These are phyloP conservation scores for Puccinia hordei DNA, from an alignment of 1,284 basidiomycete genomes.

Conservation along the genomic window DNA sequence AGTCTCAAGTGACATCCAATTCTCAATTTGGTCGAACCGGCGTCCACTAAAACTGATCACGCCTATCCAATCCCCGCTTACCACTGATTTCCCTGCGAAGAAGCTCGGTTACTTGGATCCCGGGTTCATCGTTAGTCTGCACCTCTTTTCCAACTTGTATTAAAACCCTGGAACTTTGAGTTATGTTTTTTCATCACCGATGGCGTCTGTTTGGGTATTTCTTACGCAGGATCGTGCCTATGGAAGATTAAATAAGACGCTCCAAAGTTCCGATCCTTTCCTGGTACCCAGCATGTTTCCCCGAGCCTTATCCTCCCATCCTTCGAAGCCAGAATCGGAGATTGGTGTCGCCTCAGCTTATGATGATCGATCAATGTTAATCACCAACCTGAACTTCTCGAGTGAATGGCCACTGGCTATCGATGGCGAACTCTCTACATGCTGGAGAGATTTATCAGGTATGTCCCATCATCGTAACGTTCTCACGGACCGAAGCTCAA, in stretches of 20 bases:
- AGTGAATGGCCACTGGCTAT: conserved; percentile 27
- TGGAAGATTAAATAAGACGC: conserved; percentile 18
- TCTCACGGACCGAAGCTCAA: neutral
- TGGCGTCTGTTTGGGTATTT: neutral
- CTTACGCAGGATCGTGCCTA: conserved; percentile 1
- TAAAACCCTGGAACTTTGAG: neutral
- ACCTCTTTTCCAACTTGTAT: too few species aligned
- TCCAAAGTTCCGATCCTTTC: conserved; percentile 24
- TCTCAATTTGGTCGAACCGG: conserved; percentile 33
- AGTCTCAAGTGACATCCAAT: conserved; percentile 27
- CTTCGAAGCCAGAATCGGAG: conserved; percentile 18
- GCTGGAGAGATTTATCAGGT: conserved; percentile 19
- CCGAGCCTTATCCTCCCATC: neutral
- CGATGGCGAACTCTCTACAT: conserved; percentile 27
- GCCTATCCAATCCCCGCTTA: neutral
- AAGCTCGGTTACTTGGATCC: conserved; percentile 10
- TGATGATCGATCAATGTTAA: conserved; percentile 38
- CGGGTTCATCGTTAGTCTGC: conserved; percentile 20
- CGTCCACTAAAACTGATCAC: conserved; percentile 7
- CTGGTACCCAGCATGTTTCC: conserved; percentile 24
- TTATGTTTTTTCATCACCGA: neutral
- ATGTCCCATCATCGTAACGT: neutral
- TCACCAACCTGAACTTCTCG: conserved; percentile 28
- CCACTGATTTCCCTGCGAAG: neutral
- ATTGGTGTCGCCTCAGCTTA: conserved; percentile 31